Evolutionary conservation across 1,284 basidiomycete species (phyloP).

Genomic region (Neonothopanus nambi): DNA sequence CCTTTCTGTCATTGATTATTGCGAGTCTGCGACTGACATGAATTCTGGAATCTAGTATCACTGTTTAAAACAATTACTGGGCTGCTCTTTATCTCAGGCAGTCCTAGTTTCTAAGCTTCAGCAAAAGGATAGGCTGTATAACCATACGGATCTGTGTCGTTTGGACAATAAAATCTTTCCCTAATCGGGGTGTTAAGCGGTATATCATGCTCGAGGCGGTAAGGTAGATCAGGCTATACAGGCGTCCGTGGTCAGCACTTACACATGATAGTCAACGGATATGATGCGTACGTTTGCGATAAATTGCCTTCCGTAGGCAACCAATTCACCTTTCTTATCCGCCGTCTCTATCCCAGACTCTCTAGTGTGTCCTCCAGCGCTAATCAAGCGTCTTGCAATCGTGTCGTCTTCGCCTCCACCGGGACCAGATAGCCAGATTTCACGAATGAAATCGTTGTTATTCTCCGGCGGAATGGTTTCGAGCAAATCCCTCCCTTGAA

Average conservation of each 20-base stretch:
- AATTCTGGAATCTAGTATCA: no score
- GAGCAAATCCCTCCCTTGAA: slow-evolving; percentile 20
- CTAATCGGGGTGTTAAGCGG: slow-evolving; percentile 24
- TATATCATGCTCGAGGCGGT: slow-evolving; percentile 33
- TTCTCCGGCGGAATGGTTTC: slow-evolving; percentile 19
- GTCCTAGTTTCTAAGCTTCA: no score
- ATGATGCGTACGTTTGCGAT: slow-evolving; percentile 45
- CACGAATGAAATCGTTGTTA: slow-evolving; percentile 36
- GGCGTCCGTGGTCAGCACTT: not conserved
- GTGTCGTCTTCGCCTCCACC: slow-evolving; percentile 18
- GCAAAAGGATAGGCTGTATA: slow-evolving; percentile 37
- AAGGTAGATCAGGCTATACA: slow-evolving; percentile 50
- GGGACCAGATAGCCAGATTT: slow-evolving; percentile 31
- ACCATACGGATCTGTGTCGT: slow-evolving; percentile 24
- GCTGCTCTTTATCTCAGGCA: no score
- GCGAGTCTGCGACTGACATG: no score
- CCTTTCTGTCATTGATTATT: no score
- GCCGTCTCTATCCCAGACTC: slow-evolving; percentile 33
- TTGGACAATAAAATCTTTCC: slow-evolving; percentile 27
- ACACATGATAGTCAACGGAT: not conserved
- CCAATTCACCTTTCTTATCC: slow-evolving; percentile 35
- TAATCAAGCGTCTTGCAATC: slow-evolving; percentile 41
- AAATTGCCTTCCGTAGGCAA: slow-evolving; percentile 51
- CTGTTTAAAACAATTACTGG: no score
- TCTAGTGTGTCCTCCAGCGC: slow-evolving; percentile 45